Base-by-base conservation (phyloP, 805 yeast species). In the Millerozyma miso region DNA sequence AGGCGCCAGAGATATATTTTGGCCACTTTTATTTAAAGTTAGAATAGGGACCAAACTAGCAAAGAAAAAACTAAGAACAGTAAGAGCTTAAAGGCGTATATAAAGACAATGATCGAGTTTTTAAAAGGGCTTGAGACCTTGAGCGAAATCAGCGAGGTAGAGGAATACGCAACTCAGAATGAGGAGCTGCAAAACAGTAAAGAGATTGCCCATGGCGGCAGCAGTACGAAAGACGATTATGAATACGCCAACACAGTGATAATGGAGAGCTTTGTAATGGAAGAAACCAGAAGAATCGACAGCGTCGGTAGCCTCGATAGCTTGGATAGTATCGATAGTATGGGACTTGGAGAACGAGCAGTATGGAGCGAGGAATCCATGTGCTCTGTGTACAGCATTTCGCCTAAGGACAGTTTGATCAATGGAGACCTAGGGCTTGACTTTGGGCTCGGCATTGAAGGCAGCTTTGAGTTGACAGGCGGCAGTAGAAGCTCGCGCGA, bases 371-470 rank as follows among this genome's bases (percentile, higher is more conserved):
- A 32, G 17, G 34, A 32, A 32, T 32, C 34, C 34, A 32, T n/a
- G 34, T 32, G 34, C 14, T 32, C 34, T 5, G 17, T 32, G 7
- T 32, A 32, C 34, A 32, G 34, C 34, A 32, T 32, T 32, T 32
- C 34, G 17, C 34, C 34, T 13, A 13, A 15, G 34, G 34, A 32
- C 34, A 32, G 34, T 15, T n/a, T 32, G 17, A 6, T 32, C 14
- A 32, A 32, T 15, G 34, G 17, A 6, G 34, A 32, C 29, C 10
- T 23, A 7, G 29, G 29, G 29, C 10, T 23, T 23, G 29, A 10
- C 10, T 23, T 23, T 23, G 29, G 29, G 29, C n/a, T 15, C 14
- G 34, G 14, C 34, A 32, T 32, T 32, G 34, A 32, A 32, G 34
- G 17, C 5, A 32, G 34, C 14, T 15, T 23, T 10, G 29, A 23